Percentiles rank a stretch among this genome's conserved stretches.
Conservation (phyloP, 129 eudicot species). For the Lactuca saligna region DNA sequence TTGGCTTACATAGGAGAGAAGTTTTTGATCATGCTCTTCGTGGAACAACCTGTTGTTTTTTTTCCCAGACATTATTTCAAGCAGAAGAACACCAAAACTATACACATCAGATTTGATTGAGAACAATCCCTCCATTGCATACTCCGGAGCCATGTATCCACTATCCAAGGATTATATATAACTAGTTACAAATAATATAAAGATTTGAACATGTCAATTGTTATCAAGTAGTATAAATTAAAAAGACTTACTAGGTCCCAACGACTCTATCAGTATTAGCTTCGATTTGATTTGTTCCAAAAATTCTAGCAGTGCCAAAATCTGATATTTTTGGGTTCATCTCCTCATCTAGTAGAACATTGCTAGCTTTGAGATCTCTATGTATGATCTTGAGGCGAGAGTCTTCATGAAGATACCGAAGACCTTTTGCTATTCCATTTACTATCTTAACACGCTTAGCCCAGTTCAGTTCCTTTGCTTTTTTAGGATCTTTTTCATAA, state of each 20-base stretch:
- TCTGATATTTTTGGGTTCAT: constrained; percentile 57
- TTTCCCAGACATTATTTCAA: constrained; percentile 5
- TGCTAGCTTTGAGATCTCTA: no score
- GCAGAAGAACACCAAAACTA: constrained; percentile 8
- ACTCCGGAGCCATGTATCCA: constrained; percentile 54
- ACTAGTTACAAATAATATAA: no score
- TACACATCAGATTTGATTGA: constrained; percentile 9
- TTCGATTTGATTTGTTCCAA: constrained; percentile 34
- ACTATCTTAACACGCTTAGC: constrained; percentile 40
- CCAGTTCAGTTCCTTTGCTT: constrained; percentile 42
- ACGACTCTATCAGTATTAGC: constrained; percentile 46
- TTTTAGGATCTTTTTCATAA: constrained; percentile 31
- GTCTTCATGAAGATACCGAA: constrained; percentile 41
- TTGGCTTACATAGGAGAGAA: not conserved
- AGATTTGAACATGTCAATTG: no score
- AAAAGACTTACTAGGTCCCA: constrained; percentile 47
- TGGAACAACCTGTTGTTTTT: not conserved
- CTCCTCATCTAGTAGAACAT: constrained; percentile 40
- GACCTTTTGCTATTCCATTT: constrained; percentile 53
- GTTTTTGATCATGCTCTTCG: constrained; percentile 7
- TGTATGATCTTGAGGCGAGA: no score
- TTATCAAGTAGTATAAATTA: no score
- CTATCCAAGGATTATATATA: not conserved
- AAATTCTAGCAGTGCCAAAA: constrained; percentile 53
- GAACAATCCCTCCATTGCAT: constrained; percentile 24